Evolutionary conservation across 169 alveolate species (phyloP).

Genomic region (Gregarina niphandrodes): DNA sequence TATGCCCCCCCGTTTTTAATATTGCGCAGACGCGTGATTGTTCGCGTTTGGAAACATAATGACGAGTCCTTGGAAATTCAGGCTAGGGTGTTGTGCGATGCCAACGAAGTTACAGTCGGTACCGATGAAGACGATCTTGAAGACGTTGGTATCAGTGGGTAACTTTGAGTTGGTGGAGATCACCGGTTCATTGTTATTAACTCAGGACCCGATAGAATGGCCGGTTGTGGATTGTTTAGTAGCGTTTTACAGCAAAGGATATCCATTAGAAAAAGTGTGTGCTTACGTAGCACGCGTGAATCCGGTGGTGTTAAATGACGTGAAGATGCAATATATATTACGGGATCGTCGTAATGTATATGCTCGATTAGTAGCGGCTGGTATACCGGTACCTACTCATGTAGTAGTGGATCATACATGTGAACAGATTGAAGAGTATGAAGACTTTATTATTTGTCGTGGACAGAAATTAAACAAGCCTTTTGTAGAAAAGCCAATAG

Average conservation of each 20-base stretch:
- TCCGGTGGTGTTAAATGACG: constrained; percentile 43
- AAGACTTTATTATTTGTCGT: constrained; percentile 62
- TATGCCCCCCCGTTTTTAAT: too few species aligned
- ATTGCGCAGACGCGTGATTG: too few species aligned
- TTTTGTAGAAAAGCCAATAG: constrained; percentile 79
- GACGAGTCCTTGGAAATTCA: too few species aligned
- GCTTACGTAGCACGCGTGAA: constrained; percentile 35
- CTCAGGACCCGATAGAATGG: too few species aligned
- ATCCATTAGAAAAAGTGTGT: constrained; percentile 52
- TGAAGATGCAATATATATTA: constrained; percentile 25
- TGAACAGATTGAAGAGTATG: constrained; percentile 45
- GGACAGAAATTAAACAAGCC: constrained; percentile 71
- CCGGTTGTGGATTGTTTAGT: constrained; percentile 67
- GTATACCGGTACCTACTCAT: not conserved
- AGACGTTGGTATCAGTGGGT: too few species aligned
- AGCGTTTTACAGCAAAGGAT: constrained; percentile 60
- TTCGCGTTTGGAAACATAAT: too few species aligned
- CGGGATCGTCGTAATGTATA: constrained; percentile 45
- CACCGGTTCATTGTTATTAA: too few species aligned
- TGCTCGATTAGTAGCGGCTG: constrained; percentile 35
- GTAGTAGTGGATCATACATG: not conserved
- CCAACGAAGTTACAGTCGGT: too few species aligned
- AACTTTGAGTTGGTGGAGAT: too few species aligned
- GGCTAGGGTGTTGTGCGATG: too few species aligned
- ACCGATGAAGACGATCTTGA: too few species aligned